Base-by-base conservation (phyloP, 805 yeast species). In the Candida krabiensis region DNA sequence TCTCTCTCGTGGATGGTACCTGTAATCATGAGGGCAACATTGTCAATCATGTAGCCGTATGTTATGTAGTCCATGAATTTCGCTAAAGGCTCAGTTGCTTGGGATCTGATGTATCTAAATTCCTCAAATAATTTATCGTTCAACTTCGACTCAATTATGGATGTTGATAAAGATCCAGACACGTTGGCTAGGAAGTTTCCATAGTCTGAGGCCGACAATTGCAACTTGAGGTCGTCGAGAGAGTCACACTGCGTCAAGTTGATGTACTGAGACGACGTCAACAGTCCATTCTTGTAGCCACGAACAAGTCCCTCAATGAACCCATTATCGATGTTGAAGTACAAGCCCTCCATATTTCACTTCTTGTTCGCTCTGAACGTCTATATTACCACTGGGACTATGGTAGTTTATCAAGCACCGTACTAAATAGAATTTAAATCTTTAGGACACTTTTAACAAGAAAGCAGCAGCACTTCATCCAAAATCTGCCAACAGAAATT, bases 11-110 rank as follows among this genome's bases (percentile, higher is more conserved):
- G 99, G 44, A 93, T 77, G 0, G 99, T 89, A 16, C 99, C 99
- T 1, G 97, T 90, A 57, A 93, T 91, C 84, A 93, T 85, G 56
- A 93, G 72, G 17, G 93, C 86, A 27, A 93, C 96, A 63, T 93
- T 93, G 67, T 93, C 99, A 57, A 93, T 95, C 99, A 93, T 93
- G 67, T 95, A 93, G 9, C 97, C 95, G 60, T 90, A 93, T 31
- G 95, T 83, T 60, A 95, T 88, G 61, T 70, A 95, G 61, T 95
- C 96, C 80, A 93, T 75, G 58, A 91, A 89, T 61, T 80, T 78
- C 29, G 87, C 70, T 56, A 91, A 69, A 23, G 83, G 84, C 43
- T 88, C 89, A 24, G 83, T 81, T 4, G 96, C 80, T 62, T 91
- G 96, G 30, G 85, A 76, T 47, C 85, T 79, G 38, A 93, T 72